These are phyloP conservation scores for Penicillium soppii DNA, from an alignment of 495 filamentous ascomycete species.

Conservation along the genomic window DNA sequence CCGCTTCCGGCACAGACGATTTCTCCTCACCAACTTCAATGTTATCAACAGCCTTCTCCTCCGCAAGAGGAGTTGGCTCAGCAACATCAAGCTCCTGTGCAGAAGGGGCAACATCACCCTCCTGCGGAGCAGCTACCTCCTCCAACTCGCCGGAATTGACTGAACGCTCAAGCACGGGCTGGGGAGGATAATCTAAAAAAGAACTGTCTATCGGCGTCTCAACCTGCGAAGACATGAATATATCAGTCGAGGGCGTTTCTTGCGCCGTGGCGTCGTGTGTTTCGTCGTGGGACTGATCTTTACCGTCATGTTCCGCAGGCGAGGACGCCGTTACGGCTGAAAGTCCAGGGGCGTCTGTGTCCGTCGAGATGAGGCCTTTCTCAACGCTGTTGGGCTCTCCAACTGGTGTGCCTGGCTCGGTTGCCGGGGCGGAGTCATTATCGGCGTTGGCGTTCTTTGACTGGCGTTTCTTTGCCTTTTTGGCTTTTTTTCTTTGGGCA, in stretches of 20 bases:
- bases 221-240: slow-evolving; percentile 51
- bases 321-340: slow-evolving; percentile 34
- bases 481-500: slow-evolving; percentile 42
- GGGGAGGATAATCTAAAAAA: slow-evolving; percentile 40
- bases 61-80: slow-evolving; percentile 1
- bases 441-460: slow-evolving; percentile 29
- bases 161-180: slow-evolving; percentile 32
- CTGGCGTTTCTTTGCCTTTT: slow-evolving; percentile 48
- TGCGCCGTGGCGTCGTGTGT: slow-evolving; percentile 36
- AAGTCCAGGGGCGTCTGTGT: slow-evolving; percentile 25
- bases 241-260: slow-evolving; percentile 50
- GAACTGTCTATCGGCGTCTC: slow-evolving; percentile 36
- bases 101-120: slow-evolving; percentile 5
- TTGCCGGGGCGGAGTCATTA: slow-evolving; percentile 3
- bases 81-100: slow-evolving; percentile 5
- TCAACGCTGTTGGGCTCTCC: slow-evolving; percentile 14
- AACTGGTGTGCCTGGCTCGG: slow-evolving; percentile 3
- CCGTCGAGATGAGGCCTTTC: slow-evolving; percentile 13
- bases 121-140: slow-evolving; percentile 12
- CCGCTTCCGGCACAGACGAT: slow-evolving; percentile 12
- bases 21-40: slow-evolving; percentile 2
- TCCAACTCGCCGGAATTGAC: slow-evolving; percentile 21
- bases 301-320: slow-evolving; percentile 50
- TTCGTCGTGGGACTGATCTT: slow-evolving; percentile 51
- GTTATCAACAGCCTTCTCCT: not conserved